phyloP scores from a whole-genome alignment of 352 stramenopile genomes.

The Plasmopara viticola region DNA sequence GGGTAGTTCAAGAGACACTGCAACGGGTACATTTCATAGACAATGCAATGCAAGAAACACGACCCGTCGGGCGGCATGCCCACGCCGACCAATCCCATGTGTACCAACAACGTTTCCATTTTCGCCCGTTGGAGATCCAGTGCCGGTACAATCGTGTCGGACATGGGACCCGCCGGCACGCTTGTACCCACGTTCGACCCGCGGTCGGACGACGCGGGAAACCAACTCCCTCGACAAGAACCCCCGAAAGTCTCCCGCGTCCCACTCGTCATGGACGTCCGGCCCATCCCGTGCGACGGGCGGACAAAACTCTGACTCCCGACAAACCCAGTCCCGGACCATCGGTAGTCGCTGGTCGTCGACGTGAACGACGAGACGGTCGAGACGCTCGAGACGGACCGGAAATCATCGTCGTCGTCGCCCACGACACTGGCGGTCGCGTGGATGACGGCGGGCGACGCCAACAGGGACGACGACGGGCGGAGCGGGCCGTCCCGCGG shows the following conservation, averaged over 20 bases:
- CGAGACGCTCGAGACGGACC: constrained; percentile 58
- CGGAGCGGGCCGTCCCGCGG: constrained; percentile 47
- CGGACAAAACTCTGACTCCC: constrained; percentile 54
- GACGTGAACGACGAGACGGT: constrained; percentile 58
- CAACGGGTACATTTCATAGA: constrained; percentile 82
- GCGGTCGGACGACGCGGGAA: constrained; percentile 30
- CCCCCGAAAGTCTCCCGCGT: constrained; percentile 4
- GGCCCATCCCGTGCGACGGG: constrained; percentile 14
- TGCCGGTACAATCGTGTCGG: constrained; percentile 59
- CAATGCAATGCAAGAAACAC: constrained; percentile 75
- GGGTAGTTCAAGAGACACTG: constrained; percentile 71
- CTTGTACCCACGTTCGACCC: background rate
- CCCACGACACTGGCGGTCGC: constrained; percentile 62
- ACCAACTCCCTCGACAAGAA: constrained; percentile 52
- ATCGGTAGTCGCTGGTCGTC: constrained; percentile 56
- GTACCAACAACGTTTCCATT: constrained; percentile 68
- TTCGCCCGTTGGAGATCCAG: constrained; percentile 67
- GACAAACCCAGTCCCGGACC: constrained; percentile 75
- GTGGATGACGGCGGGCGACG: constrained; percentile 34
- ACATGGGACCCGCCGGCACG: constrained; percentile 8
- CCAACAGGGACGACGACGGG: constrained; percentile 60
- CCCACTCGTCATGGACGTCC: background rate
- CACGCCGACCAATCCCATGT: constrained; percentile 57
- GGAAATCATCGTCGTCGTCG: constrained; percentile 76
- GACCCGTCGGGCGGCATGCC: constrained; percentile 79